phyloP scores from a whole-genome alignment of 2,329 filamentous ascomycete genomes.

The Diaporthe sp. region DNA sequence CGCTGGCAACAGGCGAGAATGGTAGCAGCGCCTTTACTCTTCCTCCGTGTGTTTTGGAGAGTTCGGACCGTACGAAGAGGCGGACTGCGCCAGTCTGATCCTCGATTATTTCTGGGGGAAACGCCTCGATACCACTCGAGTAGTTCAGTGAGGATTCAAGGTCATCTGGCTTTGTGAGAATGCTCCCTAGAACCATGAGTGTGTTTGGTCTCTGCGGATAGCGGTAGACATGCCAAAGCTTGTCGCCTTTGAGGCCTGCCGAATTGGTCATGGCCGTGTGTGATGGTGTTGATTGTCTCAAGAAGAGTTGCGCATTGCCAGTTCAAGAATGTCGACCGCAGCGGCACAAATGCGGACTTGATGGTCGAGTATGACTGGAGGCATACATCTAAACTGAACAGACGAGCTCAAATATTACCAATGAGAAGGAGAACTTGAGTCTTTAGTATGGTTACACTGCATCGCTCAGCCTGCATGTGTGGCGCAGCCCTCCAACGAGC shows the following conservation, averaged over 20 bases:
- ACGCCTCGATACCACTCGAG: not conserved
- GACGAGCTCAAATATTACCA: not conserved
- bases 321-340: too few species aligned
- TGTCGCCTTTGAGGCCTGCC: not conserved
- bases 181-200: not conserved
- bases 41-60: not conserved
- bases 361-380: not conserved
- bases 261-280: not conserved
- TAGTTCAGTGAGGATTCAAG: slow-evolving; percentile 2
- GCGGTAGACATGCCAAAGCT: slow-evolving; percentile 24
- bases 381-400: fast-evolving
- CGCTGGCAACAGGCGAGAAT: not conserved
- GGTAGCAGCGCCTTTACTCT: not conserved
- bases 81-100: not conserved
- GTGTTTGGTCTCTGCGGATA: slow-evolving; percentile 12
- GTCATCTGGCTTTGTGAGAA: not conserved
- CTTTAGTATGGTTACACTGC: not conserved
- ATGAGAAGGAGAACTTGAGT: too few species aligned
- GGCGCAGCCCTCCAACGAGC: not conserved
- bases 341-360: not conserved
- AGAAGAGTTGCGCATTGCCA: too few species aligned
- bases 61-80: not conserved
- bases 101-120: not conserved
- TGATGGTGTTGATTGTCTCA: too few species aligned
- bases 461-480: not conserved